Evolutionary conservation across 345 rosid genomes (phyloP), one percentile per base, ranked within the genome.

Genomic region (Arabidopsis arenosa): DNA sequence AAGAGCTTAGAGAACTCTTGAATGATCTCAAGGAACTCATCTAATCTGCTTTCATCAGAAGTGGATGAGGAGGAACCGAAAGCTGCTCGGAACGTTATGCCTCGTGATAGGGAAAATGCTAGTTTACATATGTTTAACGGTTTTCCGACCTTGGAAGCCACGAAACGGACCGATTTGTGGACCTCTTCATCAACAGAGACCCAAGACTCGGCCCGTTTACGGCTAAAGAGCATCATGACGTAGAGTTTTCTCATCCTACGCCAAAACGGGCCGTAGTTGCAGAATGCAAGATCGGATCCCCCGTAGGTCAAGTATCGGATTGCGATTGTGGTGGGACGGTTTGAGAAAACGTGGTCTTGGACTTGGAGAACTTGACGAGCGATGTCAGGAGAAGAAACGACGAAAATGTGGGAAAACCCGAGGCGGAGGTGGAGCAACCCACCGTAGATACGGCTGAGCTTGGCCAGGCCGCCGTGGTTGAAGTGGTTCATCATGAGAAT

Each of bases 1-100:
- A 93, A 93, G 7, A 93, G 89, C 84, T 88, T 91, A 2, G 97
- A 89, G 68, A 93, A 93, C 74, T 93, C 98, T 66, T 91, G 98
- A 32, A 93, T 54, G 14, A 93, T 93, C 81, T 74, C 55, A 12
- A 91, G 80, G 52, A 93, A 88, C 66, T 88, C 96, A 0, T 82
- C 92, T 36, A 40, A 52, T 6, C 63, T 9, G 15, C 26, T 11
- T 33, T 74, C 72, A 1, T 89, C 88, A 0, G 90, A 90, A 10
- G 85, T 90, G 1, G 5, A 72, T 1, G 87, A 83, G 44, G 64
- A 73, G 13, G 88, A 79, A 21, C 97, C 98, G 15, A 91, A 91
- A 9, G 98, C 98, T 2, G 98, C 93, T 57, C 90, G 78, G 63
- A 84, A 93, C 12, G 78, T 87, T 30, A 93, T 85, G 68, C 88